Percentiles rank a stretch among this genome's conserved stretches.
These are phyloP conservation scores for Trichoderma gamsii DNA, from an alignment of 495 filamentous ascomycete genomes.

Conservation along the genomic window DNA sequence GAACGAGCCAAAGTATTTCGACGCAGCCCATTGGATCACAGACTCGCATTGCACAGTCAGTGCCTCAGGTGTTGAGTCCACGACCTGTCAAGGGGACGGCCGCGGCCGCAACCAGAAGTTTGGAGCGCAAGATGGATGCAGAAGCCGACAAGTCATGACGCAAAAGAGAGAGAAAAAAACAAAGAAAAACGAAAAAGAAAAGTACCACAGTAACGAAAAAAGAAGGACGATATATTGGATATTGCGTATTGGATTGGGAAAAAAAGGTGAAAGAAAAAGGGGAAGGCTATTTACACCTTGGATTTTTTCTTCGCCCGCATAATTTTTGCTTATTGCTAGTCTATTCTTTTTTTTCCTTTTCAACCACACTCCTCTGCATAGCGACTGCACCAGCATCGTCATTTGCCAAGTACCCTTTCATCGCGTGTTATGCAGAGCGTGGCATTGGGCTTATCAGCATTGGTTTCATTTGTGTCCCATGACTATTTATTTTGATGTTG, in stretches of 20 bases:
- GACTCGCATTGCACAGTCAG: constrained; percentile 14
- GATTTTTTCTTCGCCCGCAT: not conserved
- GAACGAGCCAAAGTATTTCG: not conserved
- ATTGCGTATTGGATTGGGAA: constrained; percentile 4
- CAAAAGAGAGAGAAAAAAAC: not conserved
- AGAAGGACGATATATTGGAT: not conserved
- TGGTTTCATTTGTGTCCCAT: constrained; percentile 2
- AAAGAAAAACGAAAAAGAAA: not conserved
- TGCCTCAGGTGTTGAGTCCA: constrained; percentile 1
- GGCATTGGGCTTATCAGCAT: constrained; percentile 10
- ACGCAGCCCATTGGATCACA: not conserved
- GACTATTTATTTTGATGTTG: not conserved
- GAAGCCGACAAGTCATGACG: constrained; percentile 1
- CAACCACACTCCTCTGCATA: constrained; percentile 7
- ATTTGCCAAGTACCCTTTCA: not conserved
- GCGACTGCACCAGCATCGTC: constrained; percentile 12
- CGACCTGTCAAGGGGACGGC: constrained; percentile 10
- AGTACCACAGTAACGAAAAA: constrained; percentile 5
- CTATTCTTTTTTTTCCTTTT: not conserved
- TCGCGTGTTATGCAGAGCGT: constrained; percentile 12
- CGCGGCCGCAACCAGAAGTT: not conserved
- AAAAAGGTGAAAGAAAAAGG: not conserved
- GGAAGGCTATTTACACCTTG: not conserved
- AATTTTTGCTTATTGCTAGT: not conserved
- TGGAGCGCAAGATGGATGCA: constrained; percentile 11